Conservation (phyloP, 768 basidiomycete genomes). For the Nidularia sp. region DNA sequence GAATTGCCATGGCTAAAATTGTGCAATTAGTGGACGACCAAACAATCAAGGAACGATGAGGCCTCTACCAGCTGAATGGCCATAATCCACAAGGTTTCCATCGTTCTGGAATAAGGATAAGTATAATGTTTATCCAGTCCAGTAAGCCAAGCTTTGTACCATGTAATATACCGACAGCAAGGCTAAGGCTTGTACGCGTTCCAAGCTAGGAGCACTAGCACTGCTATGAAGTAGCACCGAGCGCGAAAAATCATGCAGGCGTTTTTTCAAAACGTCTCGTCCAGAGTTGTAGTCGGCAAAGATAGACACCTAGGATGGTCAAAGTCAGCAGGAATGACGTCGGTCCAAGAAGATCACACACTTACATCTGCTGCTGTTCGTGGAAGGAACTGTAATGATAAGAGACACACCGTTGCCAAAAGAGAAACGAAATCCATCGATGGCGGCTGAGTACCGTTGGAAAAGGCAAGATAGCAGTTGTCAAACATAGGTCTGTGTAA, state of each 20-base stretch:
- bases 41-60: neutral
- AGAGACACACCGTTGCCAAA: slow-evolving; percentile 9
- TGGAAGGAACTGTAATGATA: slow-evolving; percentile 13
- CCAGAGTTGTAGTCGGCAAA: slow-evolving; percentile 8
- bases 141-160: slow-evolving; percentile 1
- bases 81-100: slow-evolving; percentile 6
- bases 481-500: slow-evolving; percentile 10
- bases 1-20: slow-evolving; percentile 9
- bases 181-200: slow-evolving; percentile 8
- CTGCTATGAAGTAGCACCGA: slow-evolving; percentile 4
- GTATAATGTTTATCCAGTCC: neutral
- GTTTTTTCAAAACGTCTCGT: slow-evolving; percentile 8
- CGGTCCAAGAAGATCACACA: neutral
- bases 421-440: slow-evolving; percentile 8
- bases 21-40: neutral
- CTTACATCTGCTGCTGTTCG: slow-evolving; percentile 8
- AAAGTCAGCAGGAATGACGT: neutral
- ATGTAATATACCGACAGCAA: slow-evolving; percentile 8
- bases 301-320: slow-evolving; percentile 1
- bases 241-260: slow-evolving; percentile 9
- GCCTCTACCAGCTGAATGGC: slow-evolving; percentile 5
- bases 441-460: slow-evolving; percentile 1
- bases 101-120: slow-evolving; percentile 8
- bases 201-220: slow-evolving; percentile 5
- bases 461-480: neutral